Conservation (phyloP, 1,139 yeast species). For the Spencermartinsiella ligniputridi region DNA sequence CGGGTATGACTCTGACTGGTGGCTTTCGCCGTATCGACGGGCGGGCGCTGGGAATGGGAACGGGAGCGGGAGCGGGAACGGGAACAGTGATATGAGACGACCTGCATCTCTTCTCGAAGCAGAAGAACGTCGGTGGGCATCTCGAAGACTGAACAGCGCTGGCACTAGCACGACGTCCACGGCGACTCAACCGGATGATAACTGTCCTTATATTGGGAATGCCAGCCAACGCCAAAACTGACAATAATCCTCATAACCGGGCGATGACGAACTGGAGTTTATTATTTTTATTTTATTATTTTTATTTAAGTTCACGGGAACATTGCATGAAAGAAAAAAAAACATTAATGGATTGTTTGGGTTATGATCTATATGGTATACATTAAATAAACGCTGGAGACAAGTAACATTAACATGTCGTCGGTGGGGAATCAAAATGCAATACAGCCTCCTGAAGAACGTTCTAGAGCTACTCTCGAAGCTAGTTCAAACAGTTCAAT, state of each 20-base stretch:
- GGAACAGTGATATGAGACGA: not conserved
- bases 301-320: too few species aligned
- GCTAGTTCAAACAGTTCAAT: constrained; percentile 69
- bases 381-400: too few species aligned
- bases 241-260: too few species aligned
- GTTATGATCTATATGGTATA: too few species aligned
- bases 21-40: not conserved
- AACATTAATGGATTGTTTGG: too few species aligned
- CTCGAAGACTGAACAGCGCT: not conserved
- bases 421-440: too few species aligned
- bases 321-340: too few species aligned
- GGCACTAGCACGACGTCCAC: not conserved
- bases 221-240: too few species aligned
- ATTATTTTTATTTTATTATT: not conserved
- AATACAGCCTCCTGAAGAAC: not conserved
- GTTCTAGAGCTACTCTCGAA: constrained; percentile 61
- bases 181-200: not conserved
- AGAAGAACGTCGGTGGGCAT: not conserved
- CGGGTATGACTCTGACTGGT: not conserved
- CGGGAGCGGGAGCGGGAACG: too few species aligned
- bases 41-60: too few species aligned
- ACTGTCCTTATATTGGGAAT: not conserved
- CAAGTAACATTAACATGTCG: too few species aligned
- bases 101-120: not conserved
- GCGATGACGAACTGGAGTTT: too few species aligned